Percentiles rank a stretch among this genome's conserved stretches.
phyloP scores from a whole-genome alignment of 805 yeast genomes.

The Ogataea trehaloabstinens region DNA sequence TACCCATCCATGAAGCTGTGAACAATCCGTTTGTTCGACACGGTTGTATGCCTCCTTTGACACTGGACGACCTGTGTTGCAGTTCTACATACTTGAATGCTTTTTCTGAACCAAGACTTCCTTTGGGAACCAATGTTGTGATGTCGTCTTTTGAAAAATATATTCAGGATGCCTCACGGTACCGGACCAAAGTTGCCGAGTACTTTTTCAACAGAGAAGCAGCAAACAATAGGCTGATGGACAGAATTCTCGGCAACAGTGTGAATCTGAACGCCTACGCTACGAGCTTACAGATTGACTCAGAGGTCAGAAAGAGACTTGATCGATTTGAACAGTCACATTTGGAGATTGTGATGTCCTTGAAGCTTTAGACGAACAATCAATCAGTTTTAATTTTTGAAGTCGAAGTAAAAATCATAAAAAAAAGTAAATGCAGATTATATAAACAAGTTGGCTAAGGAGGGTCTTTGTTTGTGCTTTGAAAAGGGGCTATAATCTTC shows the following conservation, averaged over 20 bases:
- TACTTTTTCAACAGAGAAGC: conserved; percentile 15
- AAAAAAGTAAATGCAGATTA: no score
- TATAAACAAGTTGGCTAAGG: no score
- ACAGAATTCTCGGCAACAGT: conserved; percentile 8
- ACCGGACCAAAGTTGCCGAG: conserved; percentile 11
- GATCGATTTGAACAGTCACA: conserved; percentile 12
- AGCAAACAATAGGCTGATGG: conserved; percentile 14
- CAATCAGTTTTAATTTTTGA: background rate
- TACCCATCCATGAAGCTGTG: conserved; percentile 22
- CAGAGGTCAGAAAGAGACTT: conserved; percentile 6
- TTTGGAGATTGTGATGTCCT: conserved; percentile 4
- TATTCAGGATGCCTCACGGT: conserved; percentile 7
- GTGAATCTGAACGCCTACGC: conserved; percentile 14
- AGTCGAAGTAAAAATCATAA: no score
- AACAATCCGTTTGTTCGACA: conserved; percentile 18
- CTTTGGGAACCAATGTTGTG: conserved; percentile 2
- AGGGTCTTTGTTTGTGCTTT: no score
- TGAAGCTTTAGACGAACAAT: conserved; percentile 2
- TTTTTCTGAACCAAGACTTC: conserved; percentile 4
- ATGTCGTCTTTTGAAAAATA: conserved; percentile 9
- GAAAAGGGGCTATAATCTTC: no score
- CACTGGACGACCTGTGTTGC: conserved; percentile 20
- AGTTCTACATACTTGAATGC: conserved; percentile 7
- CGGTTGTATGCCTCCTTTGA: conserved; percentile 9
- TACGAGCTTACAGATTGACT: conserved; percentile 19